Base-by-base conservation (phyloP, 1,284 basidiomycete species). In the Sporisorium iseilematis-ciliati region DNA sequence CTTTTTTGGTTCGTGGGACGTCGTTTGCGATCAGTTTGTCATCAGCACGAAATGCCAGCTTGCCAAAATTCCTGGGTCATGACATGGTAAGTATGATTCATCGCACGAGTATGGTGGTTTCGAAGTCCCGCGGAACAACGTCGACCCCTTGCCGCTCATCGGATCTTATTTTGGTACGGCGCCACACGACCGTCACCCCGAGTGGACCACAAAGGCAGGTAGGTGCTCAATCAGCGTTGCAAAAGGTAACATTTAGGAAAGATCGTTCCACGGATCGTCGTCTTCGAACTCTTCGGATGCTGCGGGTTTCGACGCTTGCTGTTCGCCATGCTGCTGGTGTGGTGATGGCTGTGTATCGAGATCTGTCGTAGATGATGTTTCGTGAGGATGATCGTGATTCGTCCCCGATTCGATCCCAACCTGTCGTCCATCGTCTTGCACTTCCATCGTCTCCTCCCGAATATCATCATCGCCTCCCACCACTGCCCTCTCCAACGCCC, bases 201-300 rank as follows among this genome's bases (percentile, higher is more conserved):
- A 14, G 33, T 35, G 7, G 33, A 11, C n/a, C n/a, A n/a, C n/a
- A n/a, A n/a, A 29, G 29, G 33, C 33, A 35, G 33, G 12, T 11
- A 35, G 12, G 3, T 35, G 33, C 33, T 35, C 33, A 14, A 35
- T 35, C 33, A 35, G 33, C 33, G 12, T 48, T 29, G 46, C 16
- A 8, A 26, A 4, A 23, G 7, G 18, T 2, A 25, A 11, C n/a
- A 10, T 7, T 42, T 40, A 73, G 7, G 60, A 31, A 21, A 67
- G 53, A 16, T 73, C 70, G 29, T 55, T 68, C 70, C 70, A 73
- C 14, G 70, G 65, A 57, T 73, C 70, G 35, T 73, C 70, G 55
- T 73, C 70, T 56, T 65, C 60, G 16, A 60, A 73, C 0, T 60
- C 61, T 29, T 58, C 26, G 20, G 43, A 38, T 11, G 31, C 16